Evolutionary conservation across 108 stramenopile species (phyloP), one percentile per base, ranked within the genome.

Genomic region (Fragilaria crotonensis): DNA sequence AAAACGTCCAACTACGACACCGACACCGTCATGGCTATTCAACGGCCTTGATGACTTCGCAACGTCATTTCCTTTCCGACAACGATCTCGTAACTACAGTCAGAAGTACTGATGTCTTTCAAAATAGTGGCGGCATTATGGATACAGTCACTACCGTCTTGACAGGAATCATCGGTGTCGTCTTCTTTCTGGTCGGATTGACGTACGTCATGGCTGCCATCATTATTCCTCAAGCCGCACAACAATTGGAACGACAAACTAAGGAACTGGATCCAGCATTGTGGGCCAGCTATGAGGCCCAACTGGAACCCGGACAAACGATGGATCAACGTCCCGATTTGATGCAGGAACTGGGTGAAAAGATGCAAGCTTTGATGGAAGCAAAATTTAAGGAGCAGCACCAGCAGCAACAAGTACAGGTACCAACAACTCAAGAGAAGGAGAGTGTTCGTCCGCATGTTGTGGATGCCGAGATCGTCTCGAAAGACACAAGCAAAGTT

Each of bases 261-360:
- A 65, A 64, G 25, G 56, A 66, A 23, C 47, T 72, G 22, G 0
- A 33, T 18, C 76, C 76, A 4, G 63, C 58, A 26, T 4, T 72
- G 4, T 78, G 76, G 76, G 53, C 54, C 1, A 72, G 73, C 45
- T 70, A 65, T 48, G 19, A 63, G 30, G 68, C 41, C 48, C 64
- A 73, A 47, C 48, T 78, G n/a, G 61, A 70, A 44, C 62, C 63
- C 25, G 76, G 76, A 4, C 56, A 78, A 33, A 61, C 59, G 18
- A 61, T 78, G 52, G 68, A 55, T 4, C 57, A 50, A 28, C 71
- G 76, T 7, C 76, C 76, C 20, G 76, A 78, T 62, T 50, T 78
- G 5, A 66, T 78, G 68, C 63, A 68, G 55, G 71, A 78, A 49
- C 45, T 78, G 28, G 71, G 71, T 3, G 54, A 63, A 11, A 73